phyloP scores from a whole-genome alignment of 768 basidiomycete genomes.

The Mrakia frigida region DNA sequence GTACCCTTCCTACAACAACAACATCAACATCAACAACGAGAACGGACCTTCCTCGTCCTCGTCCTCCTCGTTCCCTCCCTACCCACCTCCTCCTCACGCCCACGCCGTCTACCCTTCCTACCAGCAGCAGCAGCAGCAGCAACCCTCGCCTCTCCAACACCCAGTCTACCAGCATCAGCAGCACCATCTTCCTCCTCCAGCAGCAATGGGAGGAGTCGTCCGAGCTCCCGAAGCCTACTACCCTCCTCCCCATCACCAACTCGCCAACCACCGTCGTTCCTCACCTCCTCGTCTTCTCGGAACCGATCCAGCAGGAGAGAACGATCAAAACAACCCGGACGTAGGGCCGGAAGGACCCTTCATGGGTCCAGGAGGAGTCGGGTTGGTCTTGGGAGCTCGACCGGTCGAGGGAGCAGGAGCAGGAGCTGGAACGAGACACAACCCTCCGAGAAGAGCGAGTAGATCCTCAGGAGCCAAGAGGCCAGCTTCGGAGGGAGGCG shows the following conservation, averaged over 20 bases:
- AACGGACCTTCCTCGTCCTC: background rate
- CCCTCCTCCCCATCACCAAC: background rate
- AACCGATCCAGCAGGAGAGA: background rate
- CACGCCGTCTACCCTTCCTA: background rate
- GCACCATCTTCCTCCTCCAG: background rate
- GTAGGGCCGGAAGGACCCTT: background rate
- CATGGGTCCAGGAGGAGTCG: background rate
- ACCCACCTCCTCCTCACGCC: background rate
- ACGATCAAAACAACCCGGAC: conserved; percentile 16
- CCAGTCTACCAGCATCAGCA: background rate
- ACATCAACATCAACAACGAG: background rate
- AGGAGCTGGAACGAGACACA: background rate
- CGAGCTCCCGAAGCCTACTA: conserved; percentile 13
- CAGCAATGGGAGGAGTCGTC: background rate
- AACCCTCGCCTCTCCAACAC: background rate
- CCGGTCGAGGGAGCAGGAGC: background rate
- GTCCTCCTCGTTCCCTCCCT: background rate
- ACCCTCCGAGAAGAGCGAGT: background rate
- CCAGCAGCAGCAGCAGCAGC: background rate
- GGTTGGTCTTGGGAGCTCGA: background rate
- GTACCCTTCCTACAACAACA: background rate
- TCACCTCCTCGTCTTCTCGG: background rate
- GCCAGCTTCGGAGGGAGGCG: too few species aligned
- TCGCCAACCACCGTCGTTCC: background rate
- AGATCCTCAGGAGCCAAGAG: too few species aligned